Evolutionary conservation across 1,139 yeast species (phyloP), one percentile per base, ranked within the genome.

Genomic region (Suhomyces terraborum): DNA sequence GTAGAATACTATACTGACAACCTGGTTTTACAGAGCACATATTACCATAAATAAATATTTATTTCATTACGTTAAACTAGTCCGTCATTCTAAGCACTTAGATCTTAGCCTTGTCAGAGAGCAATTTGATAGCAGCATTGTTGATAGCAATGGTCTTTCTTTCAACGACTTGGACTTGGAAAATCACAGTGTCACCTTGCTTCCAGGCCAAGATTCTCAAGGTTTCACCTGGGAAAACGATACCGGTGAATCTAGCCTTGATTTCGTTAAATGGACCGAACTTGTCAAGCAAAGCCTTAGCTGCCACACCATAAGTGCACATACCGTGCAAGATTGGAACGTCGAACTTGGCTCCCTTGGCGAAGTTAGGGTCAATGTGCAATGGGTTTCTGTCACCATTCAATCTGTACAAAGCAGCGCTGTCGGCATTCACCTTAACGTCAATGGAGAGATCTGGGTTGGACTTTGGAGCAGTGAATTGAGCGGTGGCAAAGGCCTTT

Each of bases 161-260:
- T 58, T 87, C 95, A 48, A 84, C 80, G 45, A 85, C 89, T 61
- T 80, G 80, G 23, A 95, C 81, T 67, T 86, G 95, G 82, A 91
- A 93, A 48, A 81, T 73, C 47, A 93, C 84, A 52, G 74, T 68
- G 54, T 78, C 82, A 44, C 74, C 72, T 47, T 81, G 74, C 65
- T 83, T 87, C 98, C 98, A 93, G 31, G 95, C 95, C 44, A 69
- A 69, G 30, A 93, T 81, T 58, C 76, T 77, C 62, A 93, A 75
- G 23, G 88, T 84, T 68, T 93, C 98, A 55, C 98, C 98, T n/a
- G 98, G 98, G 80, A 80, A 89, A 32, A 93, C 98, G 58, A 87
- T 83, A 56, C 93, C 93, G 24, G 95, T 79, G 63, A 93, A 93
- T 62, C 98, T 82, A 26, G 81, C 95, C 74, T 93, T 93, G 63